Evolutionary conservation across 768 basidiomycete genomes (phyloP).

Genomic region (Boletus rufocinnamomeus): DNA sequence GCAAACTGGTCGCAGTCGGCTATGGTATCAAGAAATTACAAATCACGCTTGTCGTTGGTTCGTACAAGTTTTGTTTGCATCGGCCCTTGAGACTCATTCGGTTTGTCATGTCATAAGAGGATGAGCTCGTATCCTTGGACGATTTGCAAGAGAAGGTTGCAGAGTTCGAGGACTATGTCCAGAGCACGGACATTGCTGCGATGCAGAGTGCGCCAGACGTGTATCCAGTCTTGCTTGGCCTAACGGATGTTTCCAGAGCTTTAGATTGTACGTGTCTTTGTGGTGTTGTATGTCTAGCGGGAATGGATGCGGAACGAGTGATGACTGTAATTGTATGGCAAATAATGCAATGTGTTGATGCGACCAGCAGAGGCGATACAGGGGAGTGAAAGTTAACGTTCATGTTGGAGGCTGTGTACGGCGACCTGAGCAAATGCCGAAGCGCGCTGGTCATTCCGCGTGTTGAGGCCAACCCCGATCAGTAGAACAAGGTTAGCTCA

Average conservation of each 20-base stretch:
- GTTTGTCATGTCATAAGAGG: slow-evolving; percentile 57
- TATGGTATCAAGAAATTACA: slow-evolving; percentile 95
- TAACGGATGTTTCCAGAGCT: slow-evolving; percentile 25
- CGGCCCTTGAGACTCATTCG: background rate
- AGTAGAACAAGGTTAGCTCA: slow-evolving; percentile 37
- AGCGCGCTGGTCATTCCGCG: background rate
- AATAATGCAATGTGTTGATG: background rate
- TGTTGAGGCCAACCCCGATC: slow-evolving; percentile 24
- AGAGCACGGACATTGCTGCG: slow-evolving; percentile 88
- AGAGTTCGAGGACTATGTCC: slow-evolving; percentile 86
- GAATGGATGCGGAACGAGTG: slow-evolving; percentile 1
- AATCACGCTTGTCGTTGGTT: slow-evolving; percentile 60
- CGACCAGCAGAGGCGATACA: slow-evolving; percentile 1
- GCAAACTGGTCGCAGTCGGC: slow-evolving; percentile 90
- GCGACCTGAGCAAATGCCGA: slow-evolving; percentile 20
- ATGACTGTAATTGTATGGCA: slow-evolving; percentile 6
- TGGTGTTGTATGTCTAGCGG: slow-evolving; percentile 8
- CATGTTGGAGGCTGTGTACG: slow-evolving; percentile 21
- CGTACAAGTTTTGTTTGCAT: slow-evolving; percentile 20
- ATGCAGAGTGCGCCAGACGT: slow-evolving; percentile 73
- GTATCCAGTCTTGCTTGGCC: background rate
- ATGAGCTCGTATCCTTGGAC: slow-evolving; percentile 90
- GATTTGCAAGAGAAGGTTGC: slow-evolving; percentile 90
- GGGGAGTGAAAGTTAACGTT: background rate
- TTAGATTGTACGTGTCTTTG: slow-evolving; percentile 5